Evolutionary conservation across 495 filamentous ascomycete genomes (phyloP), one percentile per base, ranked within the genome.

Genomic region (Penicillium antarcticum): DNA sequence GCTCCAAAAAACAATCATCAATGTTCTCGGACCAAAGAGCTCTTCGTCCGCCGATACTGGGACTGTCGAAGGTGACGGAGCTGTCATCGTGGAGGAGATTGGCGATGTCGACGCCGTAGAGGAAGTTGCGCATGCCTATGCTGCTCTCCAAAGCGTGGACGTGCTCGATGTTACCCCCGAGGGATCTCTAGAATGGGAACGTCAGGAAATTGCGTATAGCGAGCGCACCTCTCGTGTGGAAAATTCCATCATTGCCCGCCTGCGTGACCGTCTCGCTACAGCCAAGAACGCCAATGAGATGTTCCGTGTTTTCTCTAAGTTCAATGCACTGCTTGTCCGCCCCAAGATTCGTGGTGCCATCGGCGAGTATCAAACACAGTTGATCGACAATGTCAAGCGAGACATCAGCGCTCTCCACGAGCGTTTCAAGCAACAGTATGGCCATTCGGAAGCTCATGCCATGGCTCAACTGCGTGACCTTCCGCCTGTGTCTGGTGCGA

Each of bases 251-350:
- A 99, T 99, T 65, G 91, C 94, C 48, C 83, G 92, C 32, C 74
- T 99, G 9, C 80, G 95, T 60, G 94, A 99, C 70, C 87, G 94
- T 36, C 77, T 99, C 44, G 94, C 92, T 2, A 96, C 89, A 3
- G 91, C 94, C 11, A 97, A 92, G 77, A 92, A 86, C 45, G 94
- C 94, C 17, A 97, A 95, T 65, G 94, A 97, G 65, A 99, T 97
- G 94, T 99, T 99, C 67, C 88, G 95, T 33, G 94, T 99, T 40
- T 97, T 97, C 65, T 99, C 94, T 16, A 97, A 97, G 63, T 99
- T 99, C 79, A 99, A 99, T 62, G 95, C 94, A 23, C 85, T 99
- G 42, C 92, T 99, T 61, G 91, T 99, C 42, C 83, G 94, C 24
- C 95, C 95, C 14, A 97, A 97, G 76, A 97, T 99, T 66, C 84